Percentiles rank a stretch among this genome's conserved stretches.
Conservation (phyloP, 768 basidiomycete genomes). For the Cubamyces sp. region DNA sequence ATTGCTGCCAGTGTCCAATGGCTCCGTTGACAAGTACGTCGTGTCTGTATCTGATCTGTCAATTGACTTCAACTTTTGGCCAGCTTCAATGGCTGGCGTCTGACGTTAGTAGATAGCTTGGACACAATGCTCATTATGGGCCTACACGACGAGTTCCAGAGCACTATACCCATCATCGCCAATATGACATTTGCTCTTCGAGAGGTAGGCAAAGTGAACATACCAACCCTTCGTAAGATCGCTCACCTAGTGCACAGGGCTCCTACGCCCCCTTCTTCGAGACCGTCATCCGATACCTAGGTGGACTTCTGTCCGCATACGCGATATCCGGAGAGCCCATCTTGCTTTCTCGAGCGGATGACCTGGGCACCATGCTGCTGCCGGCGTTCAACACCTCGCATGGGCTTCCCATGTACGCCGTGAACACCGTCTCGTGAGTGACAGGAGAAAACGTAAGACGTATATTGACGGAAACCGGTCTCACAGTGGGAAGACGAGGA, state of each 20-base stretch:
- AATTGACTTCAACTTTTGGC: not conserved
- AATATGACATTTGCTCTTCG: slow-evolving; percentile 53
- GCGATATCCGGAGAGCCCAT: slow-evolving; percentile 68
- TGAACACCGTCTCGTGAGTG: slow-evolving; percentile 66
- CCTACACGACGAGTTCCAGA: slow-evolving; percentile 67
- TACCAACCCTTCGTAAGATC: not conserved
- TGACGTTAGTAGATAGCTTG: slow-evolving; percentile 78
- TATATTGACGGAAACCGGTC: not conserved
- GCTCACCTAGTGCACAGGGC: slow-evolving; percentile 18
- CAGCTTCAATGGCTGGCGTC: slow-evolving; percentile 83
- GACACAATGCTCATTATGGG: slow-evolving; percentile 88
- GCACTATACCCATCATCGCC: slow-evolving; percentile 59
- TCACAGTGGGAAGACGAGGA: slow-evolving; percentile 44
- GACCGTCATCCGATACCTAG: slow-evolving; percentile 87
- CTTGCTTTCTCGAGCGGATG: slow-evolving; percentile 72
- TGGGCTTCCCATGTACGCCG: slow-evolving; percentile 71
- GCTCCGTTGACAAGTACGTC: slow-evolving; percentile 54
- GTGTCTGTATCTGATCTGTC: not conserved
- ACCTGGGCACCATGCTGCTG: slow-evolving; percentile 73
- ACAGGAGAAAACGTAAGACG: not conserved
- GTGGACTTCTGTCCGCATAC: slow-evolving; percentile 84
- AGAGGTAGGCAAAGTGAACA: slow-evolving; percentile 38
- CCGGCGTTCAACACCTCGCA: slow-evolving; percentile 71
- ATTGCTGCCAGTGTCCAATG: slow-evolving; percentile 55
- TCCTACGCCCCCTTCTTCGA: slow-evolving; percentile 68